Evolutionary conservation across 2,329 filamentous ascomycete species (phyloP).

Genomic region (Trichophyton equinum): DNA sequence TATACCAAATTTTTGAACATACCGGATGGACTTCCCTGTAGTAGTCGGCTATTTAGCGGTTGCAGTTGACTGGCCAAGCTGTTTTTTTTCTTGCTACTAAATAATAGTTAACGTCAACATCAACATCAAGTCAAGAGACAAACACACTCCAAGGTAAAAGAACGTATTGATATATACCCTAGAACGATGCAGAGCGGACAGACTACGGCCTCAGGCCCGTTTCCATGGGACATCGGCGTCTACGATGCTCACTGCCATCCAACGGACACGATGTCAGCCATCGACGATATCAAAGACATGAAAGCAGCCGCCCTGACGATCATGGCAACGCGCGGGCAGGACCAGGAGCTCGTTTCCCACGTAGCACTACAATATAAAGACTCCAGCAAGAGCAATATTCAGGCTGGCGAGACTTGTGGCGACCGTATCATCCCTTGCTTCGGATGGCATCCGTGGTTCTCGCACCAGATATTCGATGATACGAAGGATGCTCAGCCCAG

Average conservation of each 20-base stretch:
- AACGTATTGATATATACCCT: neutral
- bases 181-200: neutral
- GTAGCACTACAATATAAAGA: slow-evolving; percentile 5
- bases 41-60: too few relatives aligned
- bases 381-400: neutral
- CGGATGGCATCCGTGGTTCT: slow-evolving; percentile 59
- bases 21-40: neutral
- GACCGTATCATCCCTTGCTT: slow-evolving; percentile 48
- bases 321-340: slow-evolving; percentile 51
- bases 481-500: slow-evolving; percentile 12
- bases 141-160: neutral
- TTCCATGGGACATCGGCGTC: slow-evolving; percentile 52
- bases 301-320: slow-evolving; percentile 45
- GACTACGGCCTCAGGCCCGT: slow-evolving; percentile 16
- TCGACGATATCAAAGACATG: slow-evolving; percentile 45
- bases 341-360: slow-evolving; percentile 45
- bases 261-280: slow-evolving; percentile 49
- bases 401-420: slow-evolving; percentile 11
- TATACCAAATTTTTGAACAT: neutral
- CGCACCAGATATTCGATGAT: slow-evolving; percentile 46
- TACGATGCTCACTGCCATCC: slow-evolving; percentile 56
- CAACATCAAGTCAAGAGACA: neutral
- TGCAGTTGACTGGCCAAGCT: too few relatives aligned
- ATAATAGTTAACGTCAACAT: neutral
- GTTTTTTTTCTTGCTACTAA: too few relatives aligned